phyloP scores from a whole-genome alignment of 192 early-diverging fungal species.

The Dimargaris xerosporica region DNA sequence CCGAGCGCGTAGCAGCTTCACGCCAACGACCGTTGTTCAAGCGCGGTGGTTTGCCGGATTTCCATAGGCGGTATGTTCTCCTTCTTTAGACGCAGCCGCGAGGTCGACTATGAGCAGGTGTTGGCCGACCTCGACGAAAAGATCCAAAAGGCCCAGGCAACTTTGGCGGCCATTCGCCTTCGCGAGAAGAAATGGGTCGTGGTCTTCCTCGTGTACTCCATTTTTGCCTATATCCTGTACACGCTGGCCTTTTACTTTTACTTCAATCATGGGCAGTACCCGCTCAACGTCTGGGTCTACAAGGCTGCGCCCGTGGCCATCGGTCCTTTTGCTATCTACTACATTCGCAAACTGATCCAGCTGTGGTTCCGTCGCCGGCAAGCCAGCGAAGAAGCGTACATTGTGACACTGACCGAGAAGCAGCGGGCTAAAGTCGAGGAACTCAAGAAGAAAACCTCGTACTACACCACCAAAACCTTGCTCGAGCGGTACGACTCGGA shows the following conservation, averaged over 20 bases:
- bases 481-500: slow-evolving; percentile 71
- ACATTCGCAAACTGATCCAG: slow-evolving; percentile 6
- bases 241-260: slow-evolving; percentile 25
- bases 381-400: slow-evolving; percentile 15
- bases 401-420: slow-evolving; percentile 27
- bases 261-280: slow-evolving; percentile 19
- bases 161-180: slow-evolving; percentile 13
- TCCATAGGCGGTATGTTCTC: too few species aligned
- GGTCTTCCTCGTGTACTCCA: slow-evolving; percentile 25
- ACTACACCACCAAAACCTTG: slow-evolving; percentile 75
- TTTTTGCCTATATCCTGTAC: slow-evolving; percentile 22
- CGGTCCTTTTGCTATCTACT: slow-evolving; percentile 21
- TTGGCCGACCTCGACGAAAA: slow-evolving; percentile 39
- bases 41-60: too few species aligned
- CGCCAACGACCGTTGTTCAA: too few species aligned
- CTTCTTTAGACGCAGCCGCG: too few species aligned
- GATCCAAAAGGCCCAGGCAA: slow-evolving; percentile 31
- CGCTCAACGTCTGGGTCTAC: slow-evolving; percentile 14
- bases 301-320: slow-evolving; percentile 16
- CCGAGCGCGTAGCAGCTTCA: too few species aligned
- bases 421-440: slow-evolving; percentile 73
- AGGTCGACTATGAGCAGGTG: slow-evolving; percentile 37
- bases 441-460: slow-evolving; percentile 88
- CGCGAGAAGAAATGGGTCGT: slow-evolving; percentile 20
- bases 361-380: slow-evolving; percentile 17